These are phyloP conservation scores for Yarrowia keelungensis DNA, from an alignment of 805 yeast species.

Conservation along the genomic window DNA sequence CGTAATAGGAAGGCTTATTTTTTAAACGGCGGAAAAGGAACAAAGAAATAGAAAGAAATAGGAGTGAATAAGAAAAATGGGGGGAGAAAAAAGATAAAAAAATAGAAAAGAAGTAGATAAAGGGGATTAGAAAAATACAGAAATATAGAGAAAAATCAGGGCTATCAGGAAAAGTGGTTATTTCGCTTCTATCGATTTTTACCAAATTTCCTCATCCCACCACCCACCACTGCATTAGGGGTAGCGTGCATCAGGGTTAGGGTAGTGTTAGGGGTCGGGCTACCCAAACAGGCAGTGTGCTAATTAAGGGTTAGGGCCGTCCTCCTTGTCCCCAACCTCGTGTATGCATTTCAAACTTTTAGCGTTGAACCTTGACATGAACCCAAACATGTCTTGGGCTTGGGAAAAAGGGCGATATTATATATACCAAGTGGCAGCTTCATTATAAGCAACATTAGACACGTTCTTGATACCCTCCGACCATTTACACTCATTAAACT, in stretches of 20 bases:
- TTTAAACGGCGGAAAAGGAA: background rate
- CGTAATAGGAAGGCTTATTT: conserved; percentile 18
- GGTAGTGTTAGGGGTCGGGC: background rate
- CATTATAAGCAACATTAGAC: background rate
- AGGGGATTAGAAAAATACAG: background rate
- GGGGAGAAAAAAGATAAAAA: no score
- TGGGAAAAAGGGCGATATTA: background rate
- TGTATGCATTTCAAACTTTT: conserved; percentile 22
- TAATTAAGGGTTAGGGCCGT: background rate
- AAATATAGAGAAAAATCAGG: no score
- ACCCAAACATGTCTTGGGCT: conserved; percentile 5
- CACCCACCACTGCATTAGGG: no score
- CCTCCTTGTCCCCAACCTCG: background rate
- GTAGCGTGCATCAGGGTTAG: background rate
- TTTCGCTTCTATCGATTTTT: no score
- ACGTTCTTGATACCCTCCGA: conserved; percentile 15
- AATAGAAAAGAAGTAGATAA: background rate
- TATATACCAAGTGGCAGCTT: conserved; percentile 1
- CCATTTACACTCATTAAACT: conserved; percentile 8
- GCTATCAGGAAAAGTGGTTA: no score
- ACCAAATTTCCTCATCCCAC: no score
- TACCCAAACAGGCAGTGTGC: background rate
- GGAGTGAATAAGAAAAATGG: background rate
- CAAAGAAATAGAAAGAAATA: background rate
- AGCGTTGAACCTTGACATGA: background rate